Base-by-base conservation (phyloP, 139 green algal genomes). In the Diplosphaera chodatii region DNA sequence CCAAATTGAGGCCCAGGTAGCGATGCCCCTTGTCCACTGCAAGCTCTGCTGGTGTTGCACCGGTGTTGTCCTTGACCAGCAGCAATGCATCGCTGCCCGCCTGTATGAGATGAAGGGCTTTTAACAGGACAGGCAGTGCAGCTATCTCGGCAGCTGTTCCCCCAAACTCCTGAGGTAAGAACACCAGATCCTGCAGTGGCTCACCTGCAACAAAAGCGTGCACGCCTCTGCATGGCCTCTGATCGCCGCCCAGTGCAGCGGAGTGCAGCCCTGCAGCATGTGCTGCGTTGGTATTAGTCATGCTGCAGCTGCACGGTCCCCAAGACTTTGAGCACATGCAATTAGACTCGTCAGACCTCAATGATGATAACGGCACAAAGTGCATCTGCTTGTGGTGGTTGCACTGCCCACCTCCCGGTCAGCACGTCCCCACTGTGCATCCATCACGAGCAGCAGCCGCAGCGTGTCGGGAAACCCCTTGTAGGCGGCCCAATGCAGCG, bases 161-260 rank as follows among this genome's bases (percentile, higher is more conserved):
- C n/a, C n/a, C n/a, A n/a, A n/a, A n/a, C n/a, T n/a, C n/a, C n/a
- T n/a, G n/a, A n/a, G n/a, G n/a, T n/a, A n/a, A n/a, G n/a, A n/a
- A n/a, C n/a, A n/a, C n/a, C n/a, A n/a, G n/a, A n/a, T n/a, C n/a
- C n/a, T n/a, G n/a, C n/a, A n/a, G n/a, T n/a, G n/a, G n/a, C 77
- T 28, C n/a, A 86, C 85, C 80, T 97, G 94, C 48, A 98, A 74
- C 31, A 99, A 84, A 55, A 97, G 75, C 0, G 88, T 97, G 71
- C 83, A 89, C 0, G 89, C 91, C 72, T 99, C 95, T 8, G 85
- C 82, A 62, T 98, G 92, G 66, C 95, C 95, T 29, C 86, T 84
- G 64, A 98, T 96, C 10, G 94, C 94, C 0, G 94, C 93, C 94
- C 94, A 98, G 81, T 98, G 94, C 78, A 98, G 75, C 15, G 93